These are phyloP conservation scores for Balansia obtecta DNA, from an alignment of 2,329 filamentous ascomycete species.

Conservation along the genomic window DNA sequence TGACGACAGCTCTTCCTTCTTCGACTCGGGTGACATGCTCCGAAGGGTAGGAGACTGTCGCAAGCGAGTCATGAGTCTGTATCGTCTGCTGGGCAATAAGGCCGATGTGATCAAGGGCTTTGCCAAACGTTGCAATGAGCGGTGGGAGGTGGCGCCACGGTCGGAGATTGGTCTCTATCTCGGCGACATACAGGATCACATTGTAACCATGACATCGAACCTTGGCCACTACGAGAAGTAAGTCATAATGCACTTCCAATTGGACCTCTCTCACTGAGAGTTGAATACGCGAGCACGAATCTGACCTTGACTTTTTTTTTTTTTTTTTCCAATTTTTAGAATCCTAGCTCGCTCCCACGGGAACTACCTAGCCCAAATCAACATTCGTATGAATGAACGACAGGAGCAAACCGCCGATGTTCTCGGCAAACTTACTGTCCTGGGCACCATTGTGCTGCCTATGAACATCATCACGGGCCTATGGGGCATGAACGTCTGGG, in stretches of 20 bases:
- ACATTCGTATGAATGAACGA: conserved; percentile 96
- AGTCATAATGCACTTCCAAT: conserved; percentile 19
- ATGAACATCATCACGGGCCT: conserved; percentile 99
- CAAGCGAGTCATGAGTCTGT: conserved; percentile 95
- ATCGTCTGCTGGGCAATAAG: conserved; percentile 87
- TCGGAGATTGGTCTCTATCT: conserved; percentile 96
- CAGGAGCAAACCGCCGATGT: conserved; percentile 94
- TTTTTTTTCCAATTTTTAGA: conserved; percentile 27
- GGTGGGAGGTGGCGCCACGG: conserved; percentile 89
- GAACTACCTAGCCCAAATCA: conserved; percentile 98
- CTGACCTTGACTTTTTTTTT: background rate
- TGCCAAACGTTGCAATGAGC: conserved; percentile 94
- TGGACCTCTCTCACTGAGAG: too few relatives aligned
- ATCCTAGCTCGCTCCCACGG: conserved; percentile 83
- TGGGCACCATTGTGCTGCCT: conserved; percentile 91
- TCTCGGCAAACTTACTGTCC: conserved; percentile 83
- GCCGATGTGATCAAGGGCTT: conserved; percentile 99
- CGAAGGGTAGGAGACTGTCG: conserved; percentile 84
- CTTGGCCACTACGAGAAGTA: conserved; percentile 93
- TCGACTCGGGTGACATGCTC: conserved; percentile 65
- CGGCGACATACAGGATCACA: conserved; percentile 97
- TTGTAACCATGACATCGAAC: conserved; percentile 97
- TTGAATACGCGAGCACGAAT: too few relatives aligned
- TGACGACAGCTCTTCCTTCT: conserved; percentile 30
- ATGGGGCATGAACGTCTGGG: conserved; percentile 98